Evolutionary conservation across 768 basidiomycete genomes (phyloP).

Genomic region (Collybiopsis luxurians): DNA sequence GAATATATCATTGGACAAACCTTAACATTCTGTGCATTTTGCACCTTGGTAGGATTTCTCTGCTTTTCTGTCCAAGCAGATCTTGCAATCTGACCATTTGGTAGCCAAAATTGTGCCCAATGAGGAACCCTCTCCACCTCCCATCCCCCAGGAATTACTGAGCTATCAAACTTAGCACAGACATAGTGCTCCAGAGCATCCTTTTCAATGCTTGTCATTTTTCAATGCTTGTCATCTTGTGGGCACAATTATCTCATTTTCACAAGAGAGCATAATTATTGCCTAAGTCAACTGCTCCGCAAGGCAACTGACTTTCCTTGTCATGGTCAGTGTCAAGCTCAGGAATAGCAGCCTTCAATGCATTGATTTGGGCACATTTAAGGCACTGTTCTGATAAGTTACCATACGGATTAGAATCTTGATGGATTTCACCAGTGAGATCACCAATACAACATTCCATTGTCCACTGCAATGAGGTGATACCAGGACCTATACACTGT

Average conservation of each 20-base stretch:
- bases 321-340: slow-evolving; percentile 4
- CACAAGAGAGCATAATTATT: not conserved
- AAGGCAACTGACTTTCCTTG: not conserved
- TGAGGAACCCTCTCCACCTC: not conserved
- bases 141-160: not conserved
- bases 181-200: not conserved
- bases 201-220: not conserved
- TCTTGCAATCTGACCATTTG: not conserved
- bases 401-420: slow-evolving; percentile 12
- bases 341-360: slow-evolving; percentile 15
- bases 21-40: not conserved
- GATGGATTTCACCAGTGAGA: slow-evolving; percentile 9
- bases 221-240: not conserved
- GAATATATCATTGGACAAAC: not conserved
- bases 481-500: slow-evolving; percentile 10
- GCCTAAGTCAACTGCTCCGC: slow-evolving; percentile 2
- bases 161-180: not conserved
- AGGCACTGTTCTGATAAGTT: slow-evolving; percentile 14
- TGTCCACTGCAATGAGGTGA: slow-evolving; percentile 18
- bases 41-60: not conserved
- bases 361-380: slow-evolving; percentile 10
- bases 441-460: slow-evolving; percentile 14
- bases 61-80: not conserved
- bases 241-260: too few species aligned
- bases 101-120: slow-evolving; percentile 11